Percentiles rank a stretch among this genome's conserved stretches.
These are phyloP conservation scores for Astrocystis sublimbata DNA, from an alignment of 495 filamentous ascomycete genomes.

Conservation along the genomic window DNA sequence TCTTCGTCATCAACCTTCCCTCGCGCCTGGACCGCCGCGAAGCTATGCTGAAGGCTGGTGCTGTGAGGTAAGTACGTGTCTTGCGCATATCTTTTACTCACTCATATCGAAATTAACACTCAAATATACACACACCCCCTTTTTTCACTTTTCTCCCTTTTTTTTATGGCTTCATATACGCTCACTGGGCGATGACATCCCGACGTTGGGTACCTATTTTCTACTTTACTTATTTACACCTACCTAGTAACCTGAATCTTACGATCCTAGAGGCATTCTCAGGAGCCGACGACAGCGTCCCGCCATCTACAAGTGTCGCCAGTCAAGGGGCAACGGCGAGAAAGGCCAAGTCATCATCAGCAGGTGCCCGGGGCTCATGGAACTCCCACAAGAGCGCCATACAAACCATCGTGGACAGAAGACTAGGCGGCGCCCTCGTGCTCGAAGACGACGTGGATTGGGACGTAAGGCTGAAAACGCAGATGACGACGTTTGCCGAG, in stretches of 20 bases:
- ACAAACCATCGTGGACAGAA: conserved; percentile 34
- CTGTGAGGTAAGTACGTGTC: conserved; percentile 20
- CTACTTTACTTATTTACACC: too few species aligned
- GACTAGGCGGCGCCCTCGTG: conserved; percentile 46
- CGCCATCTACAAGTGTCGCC: conserved; percentile 28
- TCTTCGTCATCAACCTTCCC: conserved; percentile 64
- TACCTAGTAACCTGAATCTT: conserved; percentile 53
- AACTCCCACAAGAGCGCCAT: conserved; percentile 49
- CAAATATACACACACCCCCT: too few species aligned
- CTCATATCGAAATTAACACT: too few species aligned
- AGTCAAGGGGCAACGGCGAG: background rate
- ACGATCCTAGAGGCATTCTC: conserved; percentile 57
- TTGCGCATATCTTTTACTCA: too few species aligned
- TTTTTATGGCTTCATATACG: background rate
- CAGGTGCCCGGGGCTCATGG: conserved; percentile 49
- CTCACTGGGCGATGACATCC: too few species aligned
- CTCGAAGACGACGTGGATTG: conserved; percentile 55
- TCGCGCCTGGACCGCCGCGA: conserved; percentile 64
- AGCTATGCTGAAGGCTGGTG: conserved; percentile 55
- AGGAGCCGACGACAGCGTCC: conserved; percentile 40
- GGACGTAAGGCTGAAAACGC: conserved; percentile 47
- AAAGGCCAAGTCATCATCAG: conserved; percentile 19
- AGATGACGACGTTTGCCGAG: conserved; percentile 43
- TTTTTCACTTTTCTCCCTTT: background rate
- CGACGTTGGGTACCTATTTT: too few species aligned